Base-by-base conservation (phyloP, 2,329 filamentous ascomycete genomes). In the Apiospora saccharicola region DNA sequence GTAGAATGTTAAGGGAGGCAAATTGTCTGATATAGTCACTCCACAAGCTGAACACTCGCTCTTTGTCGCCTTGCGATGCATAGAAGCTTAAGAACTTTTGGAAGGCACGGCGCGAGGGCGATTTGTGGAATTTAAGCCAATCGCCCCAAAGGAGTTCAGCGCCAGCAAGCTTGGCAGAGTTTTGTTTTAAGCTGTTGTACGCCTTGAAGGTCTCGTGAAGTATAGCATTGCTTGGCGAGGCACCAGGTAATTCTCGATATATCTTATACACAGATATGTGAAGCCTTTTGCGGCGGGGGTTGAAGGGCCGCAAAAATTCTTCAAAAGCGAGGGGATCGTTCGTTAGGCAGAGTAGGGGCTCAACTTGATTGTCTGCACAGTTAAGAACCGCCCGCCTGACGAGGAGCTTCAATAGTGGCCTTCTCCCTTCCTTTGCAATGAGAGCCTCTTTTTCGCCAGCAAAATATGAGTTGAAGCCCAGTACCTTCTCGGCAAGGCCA, bases 31-130 rank as follows among this genome's bases (percentile, higher is more conserved):
- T 78, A 68, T 85, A 88, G 67, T 85, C 81, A 16, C 80, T 77
- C 83, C 86, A 88, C 30, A 90, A 75, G 8, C 80, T 80, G 61
- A 83, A 81, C 3, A 89, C 85, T 22, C 82, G 79, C 46, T 79
- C 78, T n/a, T 85, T 80, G 75, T 90, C 85, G 22, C 88, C 88
- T 5, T 80, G 79, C 10, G 77, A 73, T 19, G 87, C 86, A 74
- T 89, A 86, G 57, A 88, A 86, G 4, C 81, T 82, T 70, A 90
- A 79, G 72, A 83, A 88, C 75, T 82, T 86, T 72, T 85, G 83
- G 73, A 84, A 90, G 0, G 82, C 86, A 78, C 83, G 83, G 71
- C 80, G 77, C 57, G 85, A 83, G 46, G 88, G 80, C 1, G 75
- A 79, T 1, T 80, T 81, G 71, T 84, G 81, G 41, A 81, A 79